Conservation (phyloP, 164 flowering plant species). For the Malania oleifera region DNA sequence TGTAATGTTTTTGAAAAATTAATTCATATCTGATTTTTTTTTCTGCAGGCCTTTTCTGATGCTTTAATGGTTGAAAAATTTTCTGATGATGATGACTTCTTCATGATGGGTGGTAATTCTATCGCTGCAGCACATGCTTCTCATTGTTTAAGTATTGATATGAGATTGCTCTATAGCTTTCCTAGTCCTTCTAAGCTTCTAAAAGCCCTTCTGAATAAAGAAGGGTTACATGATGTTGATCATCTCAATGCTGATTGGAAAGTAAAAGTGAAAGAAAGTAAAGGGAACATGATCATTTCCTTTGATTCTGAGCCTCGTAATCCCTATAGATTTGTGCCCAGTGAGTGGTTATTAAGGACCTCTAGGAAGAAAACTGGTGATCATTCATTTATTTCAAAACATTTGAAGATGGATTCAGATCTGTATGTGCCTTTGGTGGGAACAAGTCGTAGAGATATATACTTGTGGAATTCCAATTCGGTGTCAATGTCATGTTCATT, state of each 20-base stretch:
- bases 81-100: conserved; percentile 67
- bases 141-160: conserved; percentile 60
- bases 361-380: conserved; percentile 9
- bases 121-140: conserved; percentile 81
- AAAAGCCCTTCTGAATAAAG: conserved; percentile 33
- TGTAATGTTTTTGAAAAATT: not conserved
- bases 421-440: conserved; percentile 5
- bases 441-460: conserved; percentile 8
- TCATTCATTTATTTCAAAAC: conserved; percentile 27
- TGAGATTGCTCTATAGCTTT: conserved; percentile 64
- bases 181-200: conserved; percentile 64
- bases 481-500: conserved; percentile 37
- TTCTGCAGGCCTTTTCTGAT: conserved; percentile 61
- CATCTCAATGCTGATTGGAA: conserved; percentile 16
- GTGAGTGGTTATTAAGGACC: conserved; percentile 8
- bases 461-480: conserved; percentile 30
- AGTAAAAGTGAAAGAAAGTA: conserved; percentile 16
- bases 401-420: conserved; percentile 32
- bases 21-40: not conserved
- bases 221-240: conserved; percentile 11
- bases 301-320: conserved; percentile 7
- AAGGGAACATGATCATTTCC: conserved; percentile 5
- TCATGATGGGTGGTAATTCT: conserved; percentile 82
- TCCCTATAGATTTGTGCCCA: conserved; percentile 7
- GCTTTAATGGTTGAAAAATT: conserved; percentile 58